phyloP scores from a whole-genome alignment of 441 rosid species.

The Jatropha podagrica region DNA sequence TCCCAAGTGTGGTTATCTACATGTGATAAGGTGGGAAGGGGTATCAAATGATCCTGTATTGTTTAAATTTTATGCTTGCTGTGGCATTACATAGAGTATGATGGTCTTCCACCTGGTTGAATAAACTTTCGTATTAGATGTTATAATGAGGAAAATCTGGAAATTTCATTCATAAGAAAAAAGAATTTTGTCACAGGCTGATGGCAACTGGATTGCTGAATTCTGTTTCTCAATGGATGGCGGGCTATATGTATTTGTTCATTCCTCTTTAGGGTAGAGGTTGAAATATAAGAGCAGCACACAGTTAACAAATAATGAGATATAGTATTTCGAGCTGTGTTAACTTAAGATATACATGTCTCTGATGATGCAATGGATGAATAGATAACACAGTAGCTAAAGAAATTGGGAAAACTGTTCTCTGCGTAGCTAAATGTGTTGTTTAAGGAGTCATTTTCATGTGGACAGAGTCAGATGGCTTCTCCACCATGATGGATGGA shows the following conservation, averaged over 20 bases:
- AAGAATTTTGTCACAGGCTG: not conserved
- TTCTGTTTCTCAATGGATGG: slow-evolving; percentile 6
- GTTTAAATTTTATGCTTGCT: too few relatives aligned
- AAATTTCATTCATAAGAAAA: not conserved
- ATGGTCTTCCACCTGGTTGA: not conserved
- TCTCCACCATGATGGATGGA: slow-evolving; percentile 6
- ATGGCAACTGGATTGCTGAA: not conserved
- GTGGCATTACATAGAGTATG: not conserved
- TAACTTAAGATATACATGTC: not conserved
- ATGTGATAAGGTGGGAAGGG: not conserved
- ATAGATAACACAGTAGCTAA: not conserved
- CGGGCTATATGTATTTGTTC: not conserved
- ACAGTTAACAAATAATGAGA: not conserved
- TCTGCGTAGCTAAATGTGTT: not conserved
- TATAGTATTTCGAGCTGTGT: not conserved
- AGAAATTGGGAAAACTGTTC: not conserved
- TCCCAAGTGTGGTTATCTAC: not conserved
- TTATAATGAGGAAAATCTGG: not conserved
- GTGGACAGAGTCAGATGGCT: not conserved
- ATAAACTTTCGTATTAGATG: not conserved
- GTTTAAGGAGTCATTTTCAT: not conserved
- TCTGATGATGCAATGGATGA: not conserved
- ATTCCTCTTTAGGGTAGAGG: not conserved
- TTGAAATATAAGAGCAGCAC: not conserved
- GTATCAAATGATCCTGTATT: not conserved